Conservation (phyloP, 2,329 filamentous ascomycete species). For the Diplodia scrobiculata region DNA sequence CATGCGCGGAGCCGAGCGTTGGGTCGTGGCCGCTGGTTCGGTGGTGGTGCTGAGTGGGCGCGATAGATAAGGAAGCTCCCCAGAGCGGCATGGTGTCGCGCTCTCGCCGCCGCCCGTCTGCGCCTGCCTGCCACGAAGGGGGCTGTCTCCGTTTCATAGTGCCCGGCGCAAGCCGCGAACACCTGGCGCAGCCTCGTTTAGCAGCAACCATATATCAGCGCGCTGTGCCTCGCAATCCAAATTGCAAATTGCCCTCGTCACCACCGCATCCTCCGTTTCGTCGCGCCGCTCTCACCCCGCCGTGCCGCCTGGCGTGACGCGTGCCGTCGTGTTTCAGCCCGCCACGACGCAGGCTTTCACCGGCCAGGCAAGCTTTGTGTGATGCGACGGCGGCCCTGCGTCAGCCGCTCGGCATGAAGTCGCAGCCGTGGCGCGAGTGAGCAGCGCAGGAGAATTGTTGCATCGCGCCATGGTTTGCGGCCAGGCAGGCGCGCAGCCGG, state of each 20-base stretch:
- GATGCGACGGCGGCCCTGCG: constrained; percentile 20
- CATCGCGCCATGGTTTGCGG: constrained; percentile 7
- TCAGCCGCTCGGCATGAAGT: neutral
- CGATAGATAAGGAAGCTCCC: constrained; percentile 14
- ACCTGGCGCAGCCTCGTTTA: neutral
- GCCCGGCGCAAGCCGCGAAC: neutral
- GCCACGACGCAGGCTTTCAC: neutral
- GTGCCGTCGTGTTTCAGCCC: constrained; percentile 16
- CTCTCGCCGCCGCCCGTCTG: neutral
- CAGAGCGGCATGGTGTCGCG: constrained; percentile 14
- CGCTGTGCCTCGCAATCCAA: constrained; percentile 2
- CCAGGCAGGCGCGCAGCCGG: neutral
- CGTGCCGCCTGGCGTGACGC: neutral
- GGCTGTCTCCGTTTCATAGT: neutral
- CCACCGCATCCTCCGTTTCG: constrained; percentile 17
- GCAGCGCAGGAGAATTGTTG: neutral
- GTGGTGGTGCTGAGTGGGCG: constrained; percentile 10
- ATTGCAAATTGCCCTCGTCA: neutral
- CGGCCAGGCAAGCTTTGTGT: constrained; percentile 3
- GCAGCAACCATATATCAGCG: constrained; percentile 5
- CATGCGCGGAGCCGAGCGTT: neutral
- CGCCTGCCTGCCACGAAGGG: constrained; percentile 1
- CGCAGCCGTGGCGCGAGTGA: neutral
- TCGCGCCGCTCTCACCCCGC: neutral
- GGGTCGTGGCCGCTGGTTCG: neutral